A percentile compares a stretch with the other conserved stretches of the same genome.
Evolutionary conservation across 257 asterid species (phyloP).

Genomic region (Capsicum pubescens): DNA sequence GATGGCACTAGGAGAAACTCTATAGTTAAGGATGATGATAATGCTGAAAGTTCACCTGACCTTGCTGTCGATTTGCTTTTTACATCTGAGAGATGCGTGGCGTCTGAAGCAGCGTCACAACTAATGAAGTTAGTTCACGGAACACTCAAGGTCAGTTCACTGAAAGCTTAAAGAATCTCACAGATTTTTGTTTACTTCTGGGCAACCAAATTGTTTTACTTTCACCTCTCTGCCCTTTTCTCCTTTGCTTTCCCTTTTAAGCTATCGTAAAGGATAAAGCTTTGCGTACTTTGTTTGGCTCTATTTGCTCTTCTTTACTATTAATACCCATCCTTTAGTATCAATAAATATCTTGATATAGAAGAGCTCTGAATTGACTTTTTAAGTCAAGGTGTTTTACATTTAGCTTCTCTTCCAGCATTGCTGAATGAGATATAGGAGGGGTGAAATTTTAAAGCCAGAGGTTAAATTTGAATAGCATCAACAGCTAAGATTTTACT

Average conservation of each 20-base stretch:
- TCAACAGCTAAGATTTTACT: not conserved
- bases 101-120: constrained; percentile 73
- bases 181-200: not conserved
- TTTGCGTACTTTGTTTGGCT: not conserved
- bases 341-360: not conserved
- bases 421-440: not conserved
- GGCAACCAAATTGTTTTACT: not conserved
- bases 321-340: not conserved
- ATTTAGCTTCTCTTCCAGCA: constrained; percentile 7
- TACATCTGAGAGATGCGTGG: constrained; percentile 82
- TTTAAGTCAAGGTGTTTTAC: not conserved
- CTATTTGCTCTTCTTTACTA: not conserved
- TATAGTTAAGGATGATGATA: constrained; percentile 44
- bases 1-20: constrained; percentile 44
- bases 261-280: not conserved
- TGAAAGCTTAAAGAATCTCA: not conserved
- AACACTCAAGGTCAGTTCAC: constrained; percentile 69
- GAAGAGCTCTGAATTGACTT: constrained; percentile 9
- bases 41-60: constrained; percentile 47
- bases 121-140: constrained; percentile 92
- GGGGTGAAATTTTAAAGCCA: not conserved
- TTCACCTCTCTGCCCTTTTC: not conserved
- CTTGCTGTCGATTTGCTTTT: constrained; percentile 62
- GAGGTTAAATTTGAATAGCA: constrained; percentile 24
- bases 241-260: constrained; percentile 18